phyloP scores from a whole-genome alignment of 2,329 filamentous ascomycete genomes.

The Cytospora piceicola region DNA sequence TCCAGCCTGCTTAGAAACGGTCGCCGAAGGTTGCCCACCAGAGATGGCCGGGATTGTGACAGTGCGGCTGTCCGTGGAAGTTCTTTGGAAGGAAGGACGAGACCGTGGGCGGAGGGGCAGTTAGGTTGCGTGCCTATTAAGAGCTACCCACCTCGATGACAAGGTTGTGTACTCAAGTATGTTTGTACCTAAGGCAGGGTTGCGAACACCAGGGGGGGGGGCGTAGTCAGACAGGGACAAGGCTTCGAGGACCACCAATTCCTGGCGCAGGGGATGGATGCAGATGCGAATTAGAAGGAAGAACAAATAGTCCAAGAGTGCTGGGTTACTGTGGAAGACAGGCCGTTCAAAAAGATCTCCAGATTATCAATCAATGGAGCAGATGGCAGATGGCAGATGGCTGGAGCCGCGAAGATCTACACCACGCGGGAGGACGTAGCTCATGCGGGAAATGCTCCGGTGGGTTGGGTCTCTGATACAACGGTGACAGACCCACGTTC shows the following conservation, averaged over 20 bases:
- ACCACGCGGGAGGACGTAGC: conserved; percentile 17
- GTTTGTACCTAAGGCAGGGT: conserved; percentile 24
- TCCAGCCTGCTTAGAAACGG: conserved; percentile 9
- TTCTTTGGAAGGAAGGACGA: conserved; percentile 10
- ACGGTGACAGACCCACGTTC: conserved; percentile 13
- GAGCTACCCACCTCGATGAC: conserved; percentile 16
- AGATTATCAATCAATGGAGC: conserved; percentile 17
- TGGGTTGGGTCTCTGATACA: conserved; percentile 19
- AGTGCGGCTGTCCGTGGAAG: conserved; percentile 19
- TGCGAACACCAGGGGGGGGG: conserved; percentile 20
- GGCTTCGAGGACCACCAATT: conserved; percentile 25
- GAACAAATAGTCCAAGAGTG: conserved; percentile 5
- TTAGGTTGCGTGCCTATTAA: conserved; percentile 27
- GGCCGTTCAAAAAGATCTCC: conserved; percentile 19
- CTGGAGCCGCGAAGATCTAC: conserved; percentile 21
- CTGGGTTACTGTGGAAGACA: conserved; percentile 9
- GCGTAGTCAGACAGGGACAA: conserved; percentile 28
- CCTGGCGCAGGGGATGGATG: conserved; percentile 16
- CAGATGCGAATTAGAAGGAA: conserved; percentile 14
- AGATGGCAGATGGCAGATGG: not conserved
- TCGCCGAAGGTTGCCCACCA: conserved; percentile 11
- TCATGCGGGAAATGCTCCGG: conserved; percentile 23
- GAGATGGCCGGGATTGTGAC: conserved; percentile 21
- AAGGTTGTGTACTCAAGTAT: not conserved
- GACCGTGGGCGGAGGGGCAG: conserved; percentile 26